Base-by-base conservation (phyloP, 1,284 basidiomycete species). In the Exobasidium rhododendri region DNA sequence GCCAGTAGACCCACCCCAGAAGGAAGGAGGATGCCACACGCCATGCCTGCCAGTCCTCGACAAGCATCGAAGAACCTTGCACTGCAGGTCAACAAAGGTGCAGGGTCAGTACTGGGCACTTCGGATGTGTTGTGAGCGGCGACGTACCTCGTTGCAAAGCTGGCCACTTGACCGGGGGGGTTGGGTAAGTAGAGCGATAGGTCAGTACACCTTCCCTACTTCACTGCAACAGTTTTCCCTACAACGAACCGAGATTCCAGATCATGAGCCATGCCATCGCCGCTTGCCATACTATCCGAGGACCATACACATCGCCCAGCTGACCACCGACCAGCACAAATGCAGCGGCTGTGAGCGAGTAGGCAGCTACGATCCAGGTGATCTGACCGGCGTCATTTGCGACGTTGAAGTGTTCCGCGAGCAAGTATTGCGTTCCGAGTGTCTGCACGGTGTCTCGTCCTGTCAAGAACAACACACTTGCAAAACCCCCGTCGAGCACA, bases 321-420 rank as follows among this genome's bases (percentile, higher is more conserved):
- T 29, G 49, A 29, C 49, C 49, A 29, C 49, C 49, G 10, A 51
- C 24, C 11, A 51, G 10, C 11, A 51, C 49, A 22, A 51, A 51
- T 11, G 28, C n/a, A 22, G 49, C 10, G n/a, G 49, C 49, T 20
- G 49, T 51, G 13, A 51, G 11, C 13, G 49, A 51, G 24, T 22
- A 51, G 10, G 49, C 49, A 10, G 49, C 49, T 20, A 51, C 10
- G 13, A 51, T 51, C 49, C 49, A 51, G 10, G 49, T 51, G 10
- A 22, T 51, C 24, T 51, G 49, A 20, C 49, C 49, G 10, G 20
- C 10, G 24, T 51, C 49, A 29, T 51, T 29, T 51, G 10, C 20
- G 11, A 51, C 49, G 11, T 22, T 22, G 20, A 51, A 22, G 11
- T 10, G 13, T 29, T 29, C 28, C 13, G 49, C 49, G 20, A 51